A percentile compares a stretch with the other conserved stretches of the same genome.
These are phyloP conservation scores for Yamadazyma trypodendri DNA, from an alignment of 1,139 yeast species.

Conservation along the genomic window DNA sequence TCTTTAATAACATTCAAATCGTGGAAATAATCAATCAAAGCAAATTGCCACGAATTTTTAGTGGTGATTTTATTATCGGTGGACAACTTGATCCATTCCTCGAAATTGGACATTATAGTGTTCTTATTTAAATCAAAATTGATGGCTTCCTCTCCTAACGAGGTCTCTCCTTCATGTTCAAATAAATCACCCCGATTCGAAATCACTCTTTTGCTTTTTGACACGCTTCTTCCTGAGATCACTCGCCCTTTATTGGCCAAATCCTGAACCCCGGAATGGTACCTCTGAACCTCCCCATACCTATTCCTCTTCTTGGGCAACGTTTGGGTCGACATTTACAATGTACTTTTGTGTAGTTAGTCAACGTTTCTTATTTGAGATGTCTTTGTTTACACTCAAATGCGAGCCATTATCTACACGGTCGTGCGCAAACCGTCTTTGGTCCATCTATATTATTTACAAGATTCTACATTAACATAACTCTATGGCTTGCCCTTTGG, in stretches of 20 bases:
- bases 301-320: slow-evolving; percentile 26
- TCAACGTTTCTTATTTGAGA: slow-evolving; percentile 1
- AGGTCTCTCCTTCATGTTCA: slow-evolving; percentile 22
- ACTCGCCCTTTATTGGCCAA: slow-evolving; percentile 26
- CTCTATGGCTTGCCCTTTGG: slow-evolving; percentile 11
- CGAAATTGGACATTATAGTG: slow-evolving; percentile 62
- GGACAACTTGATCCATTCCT: slow-evolving; percentile 88
- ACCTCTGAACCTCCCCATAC: slow-evolving; percentile 10
- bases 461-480: too few relatives aligned
- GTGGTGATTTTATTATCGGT: slow-evolving; percentile 79
- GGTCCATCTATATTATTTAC: too few relatives aligned
- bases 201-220: slow-evolving; percentile 19
- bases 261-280: slow-evolving; percentile 17
- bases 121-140: slow-evolving; percentile 46
- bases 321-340: slow-evolving; percentile 12
- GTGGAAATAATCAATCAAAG: slow-evolving; percentile 81
- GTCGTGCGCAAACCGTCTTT: too few relatives aligned
- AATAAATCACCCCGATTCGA: slow-evolving; percentile 24
- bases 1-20: slow-evolving; percentile 44
- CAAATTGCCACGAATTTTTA: slow-evolving; percentile 69
- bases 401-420: too few relatives aligned
- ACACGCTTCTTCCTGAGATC: slow-evolving; percentile 22
- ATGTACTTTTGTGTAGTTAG: neutral
- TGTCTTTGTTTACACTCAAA: too few relatives aligned
- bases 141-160: slow-evolving; percentile 42